These are phyloP conservation scores for Candida neerlandica DNA, from an alignment of 1,139 yeast species.

Conservation along the genomic window DNA sequence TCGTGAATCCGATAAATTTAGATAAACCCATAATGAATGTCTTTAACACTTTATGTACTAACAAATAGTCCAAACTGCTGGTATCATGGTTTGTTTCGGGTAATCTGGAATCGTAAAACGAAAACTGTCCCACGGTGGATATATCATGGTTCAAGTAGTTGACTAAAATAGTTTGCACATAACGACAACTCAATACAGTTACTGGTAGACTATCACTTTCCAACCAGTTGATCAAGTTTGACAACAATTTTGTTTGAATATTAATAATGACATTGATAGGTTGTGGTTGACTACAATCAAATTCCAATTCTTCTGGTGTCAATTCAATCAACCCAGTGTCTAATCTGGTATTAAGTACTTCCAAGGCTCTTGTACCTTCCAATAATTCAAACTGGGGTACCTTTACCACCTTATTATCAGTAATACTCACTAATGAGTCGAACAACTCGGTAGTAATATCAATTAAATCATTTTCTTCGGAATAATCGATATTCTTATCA, in stretches of 20 bases:
- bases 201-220: conserved; percentile 62
- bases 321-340: conserved; percentile 63
- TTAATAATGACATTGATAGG: conserved; percentile 43
- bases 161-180: conserved; percentile 56
- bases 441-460: conserved; percentile 50
- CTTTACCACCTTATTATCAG: conserved; percentile 50
- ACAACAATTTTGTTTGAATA: conserved; percentile 48
- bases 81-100: background rate
- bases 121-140: conserved; percentile 19
- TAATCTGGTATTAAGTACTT: conserved; percentile 58
- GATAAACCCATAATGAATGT: conserved; percentile 52
- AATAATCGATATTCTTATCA: background rate
- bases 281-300: conserved; percentile 38
- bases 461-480: conserved; percentile 23
- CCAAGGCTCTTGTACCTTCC: conserved; percentile 78
- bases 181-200: conserved; percentile 65
- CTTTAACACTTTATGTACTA: conserved; percentile 53
- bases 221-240: conserved; percentile 59
- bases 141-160: conserved; percentile 29
- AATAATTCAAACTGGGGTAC: conserved; percentile 57
- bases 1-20: conserved; percentile 52
- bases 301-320: conserved; percentile 38
- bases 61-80: conserved; percentile 19
- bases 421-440: conserved; percentile 30
- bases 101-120: conserved; percentile 24